Percentiles rank a stretch among this genome's conserved stretches.
Conservation (phyloP, 1,284 basidiomycete genomes). For the Apiotrichum montevideense region DNA sequence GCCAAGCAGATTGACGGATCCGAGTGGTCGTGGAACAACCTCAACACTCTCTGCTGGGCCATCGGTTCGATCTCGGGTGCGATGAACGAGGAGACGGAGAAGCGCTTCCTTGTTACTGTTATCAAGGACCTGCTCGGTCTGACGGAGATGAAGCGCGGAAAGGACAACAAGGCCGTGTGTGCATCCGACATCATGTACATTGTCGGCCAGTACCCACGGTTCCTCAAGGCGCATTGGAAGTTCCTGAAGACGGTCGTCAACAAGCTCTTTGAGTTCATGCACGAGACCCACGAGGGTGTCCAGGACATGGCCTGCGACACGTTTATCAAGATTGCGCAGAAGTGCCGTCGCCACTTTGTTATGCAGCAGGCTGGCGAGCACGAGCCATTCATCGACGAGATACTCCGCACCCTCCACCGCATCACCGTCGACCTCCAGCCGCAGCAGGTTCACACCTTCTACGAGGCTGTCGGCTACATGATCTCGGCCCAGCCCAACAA, state of each 20-base stretch:
- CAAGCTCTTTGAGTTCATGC: constrained; percentile 99
- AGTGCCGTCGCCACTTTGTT: constrained; percentile 95
- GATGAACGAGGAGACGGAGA: constrained; percentile 99
- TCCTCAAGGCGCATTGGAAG: constrained; percentile 99
- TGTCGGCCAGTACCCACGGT: constrained; percentile 98
- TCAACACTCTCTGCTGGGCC: constrained; percentile 99
- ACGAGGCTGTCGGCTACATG: constrained; percentile 99
- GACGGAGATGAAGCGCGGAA: constrained; percentile 97
- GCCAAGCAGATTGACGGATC: constrained; percentile 94
- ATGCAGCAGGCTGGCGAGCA: constrained; percentile 97
- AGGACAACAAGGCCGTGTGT: constrained; percentile 99
- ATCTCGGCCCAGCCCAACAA: constrained; percentile 98
- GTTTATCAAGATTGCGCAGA: constrained; percentile 99
- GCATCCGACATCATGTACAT: constrained; percentile 99
- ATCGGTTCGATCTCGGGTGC: constrained; percentile 99
- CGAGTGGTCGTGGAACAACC: constrained; percentile 99
- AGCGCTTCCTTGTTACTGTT: constrained; percentile 96
- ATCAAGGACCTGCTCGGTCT: constrained; percentile 97
- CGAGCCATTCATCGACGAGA: constrained; percentile 98
- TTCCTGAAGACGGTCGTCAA: constrained; percentile 99
- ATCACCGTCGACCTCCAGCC: constrained; percentile 95
- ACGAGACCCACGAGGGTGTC: constrained; percentile 99
- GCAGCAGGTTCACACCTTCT: constrained; percentile 93
- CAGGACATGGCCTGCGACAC: constrained; percentile 99
- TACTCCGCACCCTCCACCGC: constrained; percentile 80